Conservation (phyloP, 495 filamentous ascomycete species). For the Clavariopsis aquatica region DNA sequence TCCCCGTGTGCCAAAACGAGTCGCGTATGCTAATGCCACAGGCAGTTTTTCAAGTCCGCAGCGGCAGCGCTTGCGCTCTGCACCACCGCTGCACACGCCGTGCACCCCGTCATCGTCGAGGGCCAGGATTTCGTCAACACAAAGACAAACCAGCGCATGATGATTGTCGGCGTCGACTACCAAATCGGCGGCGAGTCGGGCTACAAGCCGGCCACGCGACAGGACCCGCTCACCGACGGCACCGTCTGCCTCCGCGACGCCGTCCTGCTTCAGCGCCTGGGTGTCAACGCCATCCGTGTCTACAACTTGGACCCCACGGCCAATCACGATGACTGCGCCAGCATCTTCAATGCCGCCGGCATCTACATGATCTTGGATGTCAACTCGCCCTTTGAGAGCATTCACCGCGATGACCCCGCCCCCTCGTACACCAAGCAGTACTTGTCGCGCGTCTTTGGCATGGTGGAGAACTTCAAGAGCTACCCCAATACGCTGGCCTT, state of each 20-base stretch:
- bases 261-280: slow-evolving; percentile 83
- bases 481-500: slow-evolving; percentile 91
- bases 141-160: slow-evolving; percentile 74
- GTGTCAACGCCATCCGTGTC: slow-evolving; percentile 82
- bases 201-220: slow-evolving; percentile 60
- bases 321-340: slow-evolving; percentile 86
- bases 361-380: slow-evolving; percentile 81
- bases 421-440: slow-evolving; percentile 74
- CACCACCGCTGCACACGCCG: slow-evolving; percentile 61
- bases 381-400: slow-evolving; percentile 84
- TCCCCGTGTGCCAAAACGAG: not conserved
- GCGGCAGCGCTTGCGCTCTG: slow-evolving; percentile 32
- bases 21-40: not conserved
- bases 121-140: slow-evolving; percentile 83
- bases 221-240: slow-evolving; percentile 75
- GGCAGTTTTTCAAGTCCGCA: slow-evolving; percentile 13
- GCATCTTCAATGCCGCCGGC: slow-evolving; percentile 85
- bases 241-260: slow-evolving; percentile 85
- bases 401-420: slow-evolving; percentile 68
- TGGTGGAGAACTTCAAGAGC: slow-evolving; percentile 92
- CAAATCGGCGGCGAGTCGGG: slow-evolving; percentile 87
- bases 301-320: slow-evolving; percentile 86
- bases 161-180: slow-evolving; percentile 83
- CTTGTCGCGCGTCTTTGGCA: slow-evolving; percentile 78
- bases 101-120: slow-evolving; percentile 70